A percentile compares a stretch with the other conserved stretches of the same genome.
Evolutionary conservation across 495 filamentous ascomycete genomes (phyloP).

Genomic region (Penicillium argentinense): DNA sequence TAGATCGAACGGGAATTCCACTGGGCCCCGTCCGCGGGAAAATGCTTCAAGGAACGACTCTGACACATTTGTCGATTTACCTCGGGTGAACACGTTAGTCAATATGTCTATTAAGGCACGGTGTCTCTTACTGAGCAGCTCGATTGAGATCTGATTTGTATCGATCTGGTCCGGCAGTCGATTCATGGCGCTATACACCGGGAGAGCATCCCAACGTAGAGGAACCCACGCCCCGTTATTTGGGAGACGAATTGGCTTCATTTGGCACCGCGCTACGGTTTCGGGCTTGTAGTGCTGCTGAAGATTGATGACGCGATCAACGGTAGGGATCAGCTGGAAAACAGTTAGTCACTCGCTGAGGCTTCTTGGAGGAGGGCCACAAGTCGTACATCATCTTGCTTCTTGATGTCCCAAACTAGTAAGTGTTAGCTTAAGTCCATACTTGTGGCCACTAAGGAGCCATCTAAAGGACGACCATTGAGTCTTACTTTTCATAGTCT

Average conservation of each 20-base stretch:
- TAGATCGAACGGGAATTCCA: conserved; percentile 42
- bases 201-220: not conserved
- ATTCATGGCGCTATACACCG: not conserved
- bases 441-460: too few relatives aligned
- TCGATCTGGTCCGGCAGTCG: not conserved
- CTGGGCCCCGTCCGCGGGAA: not conserved
- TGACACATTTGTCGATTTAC: conserved; percentile 40
- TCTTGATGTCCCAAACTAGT: conserved; percentile 13
- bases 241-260: not conserved
- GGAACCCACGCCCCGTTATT: conserved; percentile 13
- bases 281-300: conserved; percentile 17
- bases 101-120: not conserved
- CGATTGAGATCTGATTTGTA: conserved; percentile 10
- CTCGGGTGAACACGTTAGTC: conserved; percentile 5
- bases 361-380: not conserved
- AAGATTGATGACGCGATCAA: conserved; percentile 11
- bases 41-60: conserved; percentile 31
- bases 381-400: conserved; percentile 8
- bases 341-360: too few relatives aligned
- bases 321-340: conserved; percentile 5
- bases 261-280: conserved; percentile 10
- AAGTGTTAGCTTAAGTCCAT: not conserved
- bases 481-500: conserved; percentile 20
- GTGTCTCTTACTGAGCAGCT: conserved; percentile 22
- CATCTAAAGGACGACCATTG: not conserved